A percentile compares a stretch with the other conserved stretches of the same genome.
phyloP scores from a whole-genome alignment of 441 rosid genomes.

The Viola pubescens region DNA sequence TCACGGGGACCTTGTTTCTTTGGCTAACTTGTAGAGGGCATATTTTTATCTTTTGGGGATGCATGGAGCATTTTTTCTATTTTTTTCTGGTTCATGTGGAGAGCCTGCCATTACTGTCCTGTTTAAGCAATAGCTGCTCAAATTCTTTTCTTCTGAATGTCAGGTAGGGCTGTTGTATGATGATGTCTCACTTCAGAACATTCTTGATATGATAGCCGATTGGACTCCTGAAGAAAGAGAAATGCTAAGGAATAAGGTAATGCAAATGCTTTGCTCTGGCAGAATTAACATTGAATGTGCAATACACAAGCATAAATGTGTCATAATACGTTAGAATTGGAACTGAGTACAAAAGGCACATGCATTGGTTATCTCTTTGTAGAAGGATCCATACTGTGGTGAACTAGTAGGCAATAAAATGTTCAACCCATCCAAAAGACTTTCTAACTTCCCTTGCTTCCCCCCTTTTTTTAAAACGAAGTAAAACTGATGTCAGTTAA shows the following conservation, averaged over 20 bases:
- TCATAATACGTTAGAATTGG: neutral
- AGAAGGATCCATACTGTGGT: neutral
- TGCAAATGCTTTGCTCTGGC: neutral
- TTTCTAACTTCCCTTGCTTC: neutral
- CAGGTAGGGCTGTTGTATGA: slow-evolving; percentile 94
- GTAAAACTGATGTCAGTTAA: neutral
- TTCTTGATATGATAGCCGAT: slow-evolving; percentile 75
- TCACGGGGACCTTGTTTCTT: neutral
- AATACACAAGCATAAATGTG: neutral
- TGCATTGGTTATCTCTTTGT: neutral
- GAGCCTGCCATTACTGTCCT: neutral
- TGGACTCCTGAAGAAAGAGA: slow-evolving; percentile 92
- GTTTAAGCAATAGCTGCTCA: slow-evolving; percentile 12
- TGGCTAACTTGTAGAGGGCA: neutral
- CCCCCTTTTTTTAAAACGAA: neutral
- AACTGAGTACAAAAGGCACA: too few relatives aligned
- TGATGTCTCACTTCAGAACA: slow-evolving; percentile 67
- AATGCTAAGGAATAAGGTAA: slow-evolving; percentile 87
- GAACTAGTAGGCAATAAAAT: neutral
- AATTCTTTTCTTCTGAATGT: slow-evolving; percentile 17
- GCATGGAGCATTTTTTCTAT: neutral
- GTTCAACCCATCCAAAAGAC: neutral
- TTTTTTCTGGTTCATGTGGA: neutral
- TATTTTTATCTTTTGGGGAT: neutral
- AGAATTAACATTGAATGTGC: slow-evolving; percentile 4